Base-by-base conservation (phyloP, 257 asterid genomes). In the Fraxinus pennsylvanica region DNA sequence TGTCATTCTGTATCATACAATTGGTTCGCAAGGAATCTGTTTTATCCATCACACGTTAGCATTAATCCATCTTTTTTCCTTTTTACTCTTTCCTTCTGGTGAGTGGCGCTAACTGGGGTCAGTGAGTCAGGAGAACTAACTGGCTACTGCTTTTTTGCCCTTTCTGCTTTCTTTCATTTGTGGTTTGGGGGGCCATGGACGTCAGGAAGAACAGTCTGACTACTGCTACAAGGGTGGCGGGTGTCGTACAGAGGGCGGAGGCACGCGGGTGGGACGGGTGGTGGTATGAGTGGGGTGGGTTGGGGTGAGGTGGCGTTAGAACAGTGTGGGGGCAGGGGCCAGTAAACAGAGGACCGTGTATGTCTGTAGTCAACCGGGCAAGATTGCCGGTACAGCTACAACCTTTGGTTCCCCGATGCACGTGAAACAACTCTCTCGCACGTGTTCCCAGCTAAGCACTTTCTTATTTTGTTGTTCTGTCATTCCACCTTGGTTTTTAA, bases 31-130 rank as follows among this genome's bases (percentile, higher is more conserved):
- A 38, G 65, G 82, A 80, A 83, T 80, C 81, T 61, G 22, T 38
- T 74, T 30, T 77, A 80, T 77, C 76, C 83, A 74, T 77, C 79
- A 78, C 83, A 81, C 68, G 73, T 57, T 4, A 15, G 78, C 68
- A 54, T 54, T 54, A n/a, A 19, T 54, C 57, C 41, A 36, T 36
- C 9, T 36, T 36, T 54, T n/a, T 54, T n/a, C 65, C 65, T 19
- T 59, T 59, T 59, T 21, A 21, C 67, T 59, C 29, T 22, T 59
- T 9, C 29, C 29, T 63, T 27, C n/a, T 22, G 69, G 68, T 50
- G 33, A 32, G 17, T 63, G 68, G 68, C 41, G 1, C 41, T 8
- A 29, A 3, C 29, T 6, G 8, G 27, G 10, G 13, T 59, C 67
- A 7, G 67, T 59, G 67, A 59, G 67, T 59, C 67, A 59, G 67